A percentile compares a stretch with the other conserved stretches of the same genome.
These are phyloP conservation scores for Cordyceps javanica DNA, from an alignment of 2,329 filamentous ascomycete species.

Conservation along the genomic window DNA sequence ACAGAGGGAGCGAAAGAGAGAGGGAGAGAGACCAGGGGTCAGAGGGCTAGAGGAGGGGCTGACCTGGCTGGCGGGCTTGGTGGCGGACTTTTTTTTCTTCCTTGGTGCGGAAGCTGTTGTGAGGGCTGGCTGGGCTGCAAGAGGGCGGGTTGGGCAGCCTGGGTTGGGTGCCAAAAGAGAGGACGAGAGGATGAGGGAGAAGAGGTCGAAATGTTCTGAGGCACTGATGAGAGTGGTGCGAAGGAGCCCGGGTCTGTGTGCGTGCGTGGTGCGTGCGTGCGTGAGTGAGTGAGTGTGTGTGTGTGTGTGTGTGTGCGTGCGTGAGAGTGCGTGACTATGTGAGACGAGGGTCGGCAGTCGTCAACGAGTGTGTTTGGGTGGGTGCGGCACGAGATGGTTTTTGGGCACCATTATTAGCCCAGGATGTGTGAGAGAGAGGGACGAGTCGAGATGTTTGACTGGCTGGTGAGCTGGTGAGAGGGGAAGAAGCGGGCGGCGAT, in stretches of 20 bases:
- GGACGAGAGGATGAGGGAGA: not conserved
- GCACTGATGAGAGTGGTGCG: not conserved
- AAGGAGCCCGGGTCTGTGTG: not conserved
- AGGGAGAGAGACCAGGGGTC: not conserved
- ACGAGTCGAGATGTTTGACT: slow-evolving; percentile 1
- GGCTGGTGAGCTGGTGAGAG: not conserved
- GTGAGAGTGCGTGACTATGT: not conserved
- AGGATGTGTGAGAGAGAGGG: not conserved
- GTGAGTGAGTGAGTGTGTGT: not conserved
- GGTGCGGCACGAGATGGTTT: slow-evolving; percentile 3
- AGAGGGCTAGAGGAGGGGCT: not conserved
- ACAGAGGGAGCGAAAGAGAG: not conserved
- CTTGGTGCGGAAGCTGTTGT: not conserved
- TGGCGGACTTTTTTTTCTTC: not conserved
- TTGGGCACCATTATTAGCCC: slow-evolving; percentile 1
- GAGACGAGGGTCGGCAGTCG: not conserved
- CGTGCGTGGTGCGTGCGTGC: not conserved
- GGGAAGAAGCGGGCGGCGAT: not conserved
- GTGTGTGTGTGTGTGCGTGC: not conserved
- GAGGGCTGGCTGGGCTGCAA: not conserved
- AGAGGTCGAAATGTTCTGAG: no score
- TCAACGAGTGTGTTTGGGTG: not conserved
- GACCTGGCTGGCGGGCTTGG: not conserved
- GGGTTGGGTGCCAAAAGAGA: slow-evolving; percentile 9
- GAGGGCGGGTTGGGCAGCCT: not conserved